Evolutionary conservation across 495 filamentous ascomycete species (phyloP), one percentile per base, ranked within the genome.

Genomic region (Aspergillus coremiiformis): DNA sequence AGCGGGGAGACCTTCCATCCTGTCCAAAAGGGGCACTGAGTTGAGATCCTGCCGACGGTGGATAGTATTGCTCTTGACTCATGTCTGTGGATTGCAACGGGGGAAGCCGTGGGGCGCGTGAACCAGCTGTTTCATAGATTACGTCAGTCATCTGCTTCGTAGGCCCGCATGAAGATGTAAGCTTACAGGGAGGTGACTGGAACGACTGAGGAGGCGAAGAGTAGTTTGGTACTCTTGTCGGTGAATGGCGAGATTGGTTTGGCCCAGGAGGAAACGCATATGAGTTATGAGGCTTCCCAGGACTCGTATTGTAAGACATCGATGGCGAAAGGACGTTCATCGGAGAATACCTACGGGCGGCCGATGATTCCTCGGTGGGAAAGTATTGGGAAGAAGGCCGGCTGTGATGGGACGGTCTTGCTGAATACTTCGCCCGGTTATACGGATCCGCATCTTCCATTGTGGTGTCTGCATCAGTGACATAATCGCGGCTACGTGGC

Each of bases 371-470:
- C 55, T 92, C 88, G 50, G 83, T 81, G 19, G 80, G 69, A 17
- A 89, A 75, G 52, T 80, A 84, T 59, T 84, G 82, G 45, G 79
- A 78, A 15, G 82, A 84, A 6, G 78, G 68, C 27, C 81, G 72
- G 63, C 80, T 82, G 44, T 84, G 75, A 59, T 85, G 83, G 51
- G 79, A 81, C 39, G 85, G 78, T 71, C 86, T 79, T 42, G 88
- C 66, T 23, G 76, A 80, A 63, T 94, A 93, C 66, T 91, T 92
- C 56, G 83, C 78, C 62, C 80, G 77, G 67, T 84, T 84, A 73
- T 90, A 94, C 35, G 84, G 82, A 65, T 95, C 89, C 32, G 87
- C 88, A 64, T 95, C 91, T 65, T 93, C 87, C 90, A 96, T 96
- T 39, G 84, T 77, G 52, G 93, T 83, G 74, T 96, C 90, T 52